These are phyloP conservation scores for Fusarium acutatum DNA, from an alignment of 2,329 filamentous ascomycete species.

Conservation along the genomic window DNA sequence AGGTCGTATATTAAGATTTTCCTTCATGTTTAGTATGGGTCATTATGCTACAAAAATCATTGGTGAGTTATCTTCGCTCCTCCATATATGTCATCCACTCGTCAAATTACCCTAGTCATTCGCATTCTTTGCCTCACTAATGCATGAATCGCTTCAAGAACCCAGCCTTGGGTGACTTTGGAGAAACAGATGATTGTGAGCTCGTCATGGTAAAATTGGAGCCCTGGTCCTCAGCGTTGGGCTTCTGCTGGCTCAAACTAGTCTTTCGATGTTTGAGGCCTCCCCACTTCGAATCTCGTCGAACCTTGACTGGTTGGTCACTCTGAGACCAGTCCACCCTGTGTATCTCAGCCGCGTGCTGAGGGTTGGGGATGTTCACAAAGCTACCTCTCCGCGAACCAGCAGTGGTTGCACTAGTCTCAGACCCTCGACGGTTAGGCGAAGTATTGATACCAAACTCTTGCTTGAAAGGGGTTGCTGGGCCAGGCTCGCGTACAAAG, in stretches of 20 bases:
- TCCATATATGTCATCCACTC: not conserved
- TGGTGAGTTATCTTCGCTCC: conserved; percentile 27
- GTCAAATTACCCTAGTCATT: not conserved
- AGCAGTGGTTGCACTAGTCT: conserved; percentile 13
- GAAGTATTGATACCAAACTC: conserved; percentile 24
- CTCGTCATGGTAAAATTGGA: not conserved
- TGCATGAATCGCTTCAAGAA: conserved; percentile 58
- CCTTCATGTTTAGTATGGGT: conserved; percentile 21
- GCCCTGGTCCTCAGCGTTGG: conserved; percentile 33
- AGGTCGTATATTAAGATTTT: not conserved
- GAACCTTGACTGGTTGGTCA: conserved; percentile 53
- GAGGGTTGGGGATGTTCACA: conserved; percentile 21
- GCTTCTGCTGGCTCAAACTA: conserved; percentile 43
- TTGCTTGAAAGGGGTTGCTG: conserved; percentile 24
- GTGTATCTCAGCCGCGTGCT: conserved; percentile 45
- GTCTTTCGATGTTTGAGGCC: conserved; percentile 55
- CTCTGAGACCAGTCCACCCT: conserved; percentile 68
- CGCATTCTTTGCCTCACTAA: conserved; percentile 35
- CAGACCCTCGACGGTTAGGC: conserved; percentile 29
- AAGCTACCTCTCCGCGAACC: conserved; percentile 33
- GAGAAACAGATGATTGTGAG: conserved; percentile 18
- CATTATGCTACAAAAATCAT: conserved; percentile 20
- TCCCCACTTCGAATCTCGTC: conserved; percentile 58
- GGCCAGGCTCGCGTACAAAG: conserved; percentile 26
- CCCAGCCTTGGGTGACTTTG: conserved; percentile 48